These are phyloP conservation scores for Phlebopus sp. DNA, from an alignment of 1,284 basidiomycete genomes.

Conservation along the genomic window DNA sequence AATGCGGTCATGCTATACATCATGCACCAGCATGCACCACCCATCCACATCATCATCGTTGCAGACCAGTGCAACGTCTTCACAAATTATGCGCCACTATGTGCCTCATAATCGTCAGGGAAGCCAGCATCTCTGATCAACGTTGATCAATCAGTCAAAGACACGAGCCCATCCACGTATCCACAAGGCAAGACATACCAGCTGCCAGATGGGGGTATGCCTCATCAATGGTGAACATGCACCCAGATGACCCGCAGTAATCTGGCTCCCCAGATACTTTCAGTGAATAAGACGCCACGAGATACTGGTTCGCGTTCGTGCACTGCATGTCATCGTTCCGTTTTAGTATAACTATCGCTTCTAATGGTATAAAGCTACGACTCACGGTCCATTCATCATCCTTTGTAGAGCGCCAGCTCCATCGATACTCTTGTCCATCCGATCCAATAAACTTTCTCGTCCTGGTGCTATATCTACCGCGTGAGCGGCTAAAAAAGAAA, in stretches of 20 bases:
- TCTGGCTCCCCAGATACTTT: conserved; percentile 54
- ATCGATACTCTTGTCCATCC: conserved; percentile 57
- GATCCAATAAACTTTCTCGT: conserved; percentile 53
- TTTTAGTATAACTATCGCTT: background rate
- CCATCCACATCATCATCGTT: background rate
- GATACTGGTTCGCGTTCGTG: conserved; percentile 45
- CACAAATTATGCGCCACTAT: conserved; percentile 51
- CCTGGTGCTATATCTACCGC: conserved; percentile 34
- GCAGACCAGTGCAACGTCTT: conserved; percentile 11
- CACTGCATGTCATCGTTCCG: conserved; percentile 41
- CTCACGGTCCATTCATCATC: conserved; percentile 63
- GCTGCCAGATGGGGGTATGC: conserved; percentile 50
- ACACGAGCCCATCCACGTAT: background rate
- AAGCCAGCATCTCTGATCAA: conserved; percentile 53
- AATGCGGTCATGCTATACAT: background rate
- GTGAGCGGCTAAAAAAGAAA: background rate
- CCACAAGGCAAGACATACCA: conserved; percentile 35
- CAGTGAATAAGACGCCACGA: conserved; percentile 58
- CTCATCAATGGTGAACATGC: conserved; percentile 62
- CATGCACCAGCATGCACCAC: too few species aligned
- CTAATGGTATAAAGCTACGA: background rate
- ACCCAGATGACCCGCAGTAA: conserved; percentile 53
- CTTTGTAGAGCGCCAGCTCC: conserved; percentile 46
- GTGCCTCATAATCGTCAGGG: conserved; percentile 64
- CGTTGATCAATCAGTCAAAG: conserved; percentile 7